phyloP scores from a whole-genome alignment of 1,139 yeast genomes.

The Yamadazyma pseudoaaseri region DNA sequence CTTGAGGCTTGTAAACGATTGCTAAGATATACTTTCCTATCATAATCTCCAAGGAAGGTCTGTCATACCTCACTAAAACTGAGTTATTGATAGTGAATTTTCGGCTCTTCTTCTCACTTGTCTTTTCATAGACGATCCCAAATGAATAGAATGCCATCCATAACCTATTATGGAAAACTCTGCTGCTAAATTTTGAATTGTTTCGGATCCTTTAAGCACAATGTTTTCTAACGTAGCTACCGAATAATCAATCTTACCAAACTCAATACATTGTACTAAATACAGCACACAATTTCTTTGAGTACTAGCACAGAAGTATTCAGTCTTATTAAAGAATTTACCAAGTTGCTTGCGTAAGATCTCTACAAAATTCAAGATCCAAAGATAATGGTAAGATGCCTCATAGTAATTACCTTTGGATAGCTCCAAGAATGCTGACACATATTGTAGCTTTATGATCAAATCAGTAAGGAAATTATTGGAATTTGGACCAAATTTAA shows the following conservation, averaged over 20 bases:
- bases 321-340: constrained; percentile 10
- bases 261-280: constrained; percentile 16
- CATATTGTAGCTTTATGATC: constrained; percentile 8
- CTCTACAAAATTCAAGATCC: constrained; percentile 20
- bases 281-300: constrained; percentile 15
- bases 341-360: constrained; percentile 9
- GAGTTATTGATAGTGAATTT: constrained; percentile 10
- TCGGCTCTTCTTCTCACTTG: constrained; percentile 12
- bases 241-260: constrained; percentile 14
- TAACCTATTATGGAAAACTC: constrained; percentile 17
- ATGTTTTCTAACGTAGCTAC: constrained; percentile 12
- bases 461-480: constrained; percentile 6
- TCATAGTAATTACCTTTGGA: constrained; percentile 10
- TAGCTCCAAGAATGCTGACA: constrained; percentile 14
- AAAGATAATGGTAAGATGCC: constrained; percentile 16
- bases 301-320: constrained; percentile 14
- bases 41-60: constrained; percentile 23
- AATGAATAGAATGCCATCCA: constrained; percentile 17
- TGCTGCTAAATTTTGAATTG: constrained; percentile 10
- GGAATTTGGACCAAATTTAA: constrained; percentile 10
- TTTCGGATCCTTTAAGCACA: constrained; percentile 10
- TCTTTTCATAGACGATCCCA: constrained; percentile 21
- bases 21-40: constrained; percentile 32
- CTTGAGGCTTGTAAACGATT: constrained; percentile 23
- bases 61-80: constrained; percentile 11